Evolutionary conservation across 345 rosid genomes (phyloP), one percentile per base, ranked within the genome.

Genomic region (Salix purpurea): DNA sequence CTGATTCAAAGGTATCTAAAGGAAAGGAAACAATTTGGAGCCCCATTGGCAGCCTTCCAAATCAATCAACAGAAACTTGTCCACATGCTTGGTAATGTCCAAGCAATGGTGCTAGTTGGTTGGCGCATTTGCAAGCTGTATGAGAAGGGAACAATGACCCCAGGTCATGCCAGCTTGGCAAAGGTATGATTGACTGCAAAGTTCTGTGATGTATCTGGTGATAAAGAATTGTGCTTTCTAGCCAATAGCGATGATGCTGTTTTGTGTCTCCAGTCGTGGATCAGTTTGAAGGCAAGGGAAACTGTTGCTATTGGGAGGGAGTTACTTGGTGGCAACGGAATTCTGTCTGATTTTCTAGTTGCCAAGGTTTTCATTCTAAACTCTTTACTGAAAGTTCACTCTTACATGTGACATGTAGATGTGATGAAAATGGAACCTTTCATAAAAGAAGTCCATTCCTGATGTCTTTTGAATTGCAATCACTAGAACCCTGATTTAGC

Each of bases 11-110:
- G 98, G 88, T 96, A 96, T 83, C 83, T 92, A 70, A 87, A 84
- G 81, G 98, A 96, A 90, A 90, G 99, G 82, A 91, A 90, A 83
- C 99, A 94, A 86, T 96, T 96, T 83, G 97, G 97, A 87, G 98
- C 94, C 72, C 98, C 97, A 32, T 81, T 96, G 85, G 99, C 97
- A 67, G 92, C 99, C 73, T 94, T 92, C 82, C 99, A 91, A 78
- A 62, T 92, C 70, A 92, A 89, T 86, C 99, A 96, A 77, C 95
- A 90, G 87, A 96, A 93, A 85, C 98, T 96, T 74, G 94, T 91
- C 54, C 84, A 82, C 70, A 93, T 96, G 91, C 85, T 94, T 74
- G 95, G 98, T 24, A 89, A 93, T 83, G 83, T 96, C 74, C 97
- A 96, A 82, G 98, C 97, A 16, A 96, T 96, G 97, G 64, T 85